phyloP scores from a whole-genome alignment of 2,329 filamentous ascomycete genomes.

The Albophoma yamanashiensis region DNA sequence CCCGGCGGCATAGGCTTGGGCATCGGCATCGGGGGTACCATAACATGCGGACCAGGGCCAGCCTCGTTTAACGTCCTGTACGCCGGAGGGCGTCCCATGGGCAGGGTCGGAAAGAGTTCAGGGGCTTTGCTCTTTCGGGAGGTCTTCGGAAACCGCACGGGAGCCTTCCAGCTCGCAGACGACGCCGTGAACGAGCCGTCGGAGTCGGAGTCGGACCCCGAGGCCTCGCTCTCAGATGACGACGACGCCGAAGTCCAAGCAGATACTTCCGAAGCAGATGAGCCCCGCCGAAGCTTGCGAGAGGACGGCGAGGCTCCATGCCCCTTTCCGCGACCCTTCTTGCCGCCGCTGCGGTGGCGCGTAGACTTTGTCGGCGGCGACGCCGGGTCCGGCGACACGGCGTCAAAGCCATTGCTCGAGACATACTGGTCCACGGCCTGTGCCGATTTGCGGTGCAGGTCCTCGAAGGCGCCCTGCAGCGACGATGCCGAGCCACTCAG shows the following conservation, averaged over 20 bases:
- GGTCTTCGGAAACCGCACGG: background rate
- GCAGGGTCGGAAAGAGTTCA: background rate
- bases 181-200: background rate
- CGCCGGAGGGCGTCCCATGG: too few species aligned
- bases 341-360: background rate
- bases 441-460: constrained; percentile 27
- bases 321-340: background rate
- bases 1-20: background rate
- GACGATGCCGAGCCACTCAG: constrained; percentile 18
- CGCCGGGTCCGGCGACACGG: constrained; percentile 5
- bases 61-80: background rate
- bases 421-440: constrained; percentile 21
- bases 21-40: background rate
- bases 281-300: background rate
- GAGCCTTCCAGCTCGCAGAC: background rate
- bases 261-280: background rate
- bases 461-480: constrained; percentile 20
- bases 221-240: background rate
- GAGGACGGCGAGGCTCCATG: background rate
- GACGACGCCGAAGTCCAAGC: background rate
- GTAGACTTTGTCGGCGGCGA: background rate
- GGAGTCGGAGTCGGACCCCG: background rate
- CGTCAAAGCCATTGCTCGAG: constrained; percentile 20
- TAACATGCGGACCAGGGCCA: background rate
- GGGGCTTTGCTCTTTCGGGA: background rate